A percentile compares a stretch with the other conserved stretches of the same genome.
These are phyloP conservation scores for Musa balbisiana DNA, from an alignment of 202 grass and related monocot genomes.

Conservation along the genomic window DNA sequence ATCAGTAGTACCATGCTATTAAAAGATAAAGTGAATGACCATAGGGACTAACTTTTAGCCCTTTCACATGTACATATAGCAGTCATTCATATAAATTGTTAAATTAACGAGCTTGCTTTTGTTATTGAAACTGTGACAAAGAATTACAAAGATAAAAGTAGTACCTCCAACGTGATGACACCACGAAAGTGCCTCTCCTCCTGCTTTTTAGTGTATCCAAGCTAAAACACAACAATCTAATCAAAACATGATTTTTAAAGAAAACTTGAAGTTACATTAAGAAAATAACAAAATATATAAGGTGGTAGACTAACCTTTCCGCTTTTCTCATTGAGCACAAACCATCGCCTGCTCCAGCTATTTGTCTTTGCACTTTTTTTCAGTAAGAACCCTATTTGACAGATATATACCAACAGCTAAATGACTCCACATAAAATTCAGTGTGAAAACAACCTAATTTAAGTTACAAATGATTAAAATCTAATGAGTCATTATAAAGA, in stretches of 20 bases:
- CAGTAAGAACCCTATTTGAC: constrained; percentile 66
- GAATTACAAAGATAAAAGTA: constrained; percentile 11
- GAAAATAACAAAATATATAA: constrained; percentile 10
- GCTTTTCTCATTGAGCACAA: constrained; percentile 96
- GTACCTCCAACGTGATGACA: constrained; percentile 85
- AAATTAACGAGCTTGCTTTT: background rate
- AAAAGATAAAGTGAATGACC: background rate
- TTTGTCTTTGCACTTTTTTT: constrained; percentile 99
- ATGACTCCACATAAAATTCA: constrained; percentile 16
- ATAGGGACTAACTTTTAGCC: background rate
- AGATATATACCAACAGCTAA: constrained; percentile 15
- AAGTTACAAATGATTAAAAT: constrained; percentile 11
- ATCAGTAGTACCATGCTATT: background rate
- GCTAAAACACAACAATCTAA: constrained; percentile 36
- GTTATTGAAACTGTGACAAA: background rate
- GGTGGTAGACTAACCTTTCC: constrained; percentile 63
- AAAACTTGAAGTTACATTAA: background rate
- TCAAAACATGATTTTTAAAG: constrained; percentile 1
- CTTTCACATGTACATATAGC: background rate
- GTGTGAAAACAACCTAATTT: constrained; percentile 9
- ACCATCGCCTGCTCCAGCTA: constrained; percentile 96
- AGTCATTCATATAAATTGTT: background rate
- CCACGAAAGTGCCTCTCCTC: constrained; percentile 96
- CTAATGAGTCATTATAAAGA: constrained; percentile 6
- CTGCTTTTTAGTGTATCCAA: constrained; percentile 99